phyloP scores from a whole-genome alignment of 148 eudicot genomes.

The Vaccinium corymbosum region DNA sequence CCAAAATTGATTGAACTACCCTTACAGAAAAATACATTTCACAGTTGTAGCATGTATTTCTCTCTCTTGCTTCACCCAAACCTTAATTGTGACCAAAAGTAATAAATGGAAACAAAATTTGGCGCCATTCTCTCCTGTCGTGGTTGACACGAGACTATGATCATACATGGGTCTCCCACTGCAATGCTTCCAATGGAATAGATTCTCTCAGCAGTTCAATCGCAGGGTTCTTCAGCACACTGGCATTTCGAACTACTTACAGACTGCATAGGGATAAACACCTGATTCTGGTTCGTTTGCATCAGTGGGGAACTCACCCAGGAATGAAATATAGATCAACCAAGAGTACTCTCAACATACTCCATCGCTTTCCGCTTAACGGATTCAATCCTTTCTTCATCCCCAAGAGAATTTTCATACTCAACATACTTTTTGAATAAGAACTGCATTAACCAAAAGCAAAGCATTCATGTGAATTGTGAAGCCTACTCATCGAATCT shows the following conservation, averaged over 20 bases:
- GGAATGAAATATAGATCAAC: constrained; percentile 15
- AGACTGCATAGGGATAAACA: neutral
- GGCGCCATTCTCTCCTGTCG: neutral
- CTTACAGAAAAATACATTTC: neutral
- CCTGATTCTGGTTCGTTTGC: neutral
- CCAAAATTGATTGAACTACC: neutral
- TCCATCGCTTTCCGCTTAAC: constrained; percentile 67
- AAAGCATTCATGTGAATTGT: neutral
- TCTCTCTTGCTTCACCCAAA: neutral
- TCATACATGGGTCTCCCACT: neutral
- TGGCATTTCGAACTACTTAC: neutral
- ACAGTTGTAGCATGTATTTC: neutral
- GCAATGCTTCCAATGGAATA: neutral
- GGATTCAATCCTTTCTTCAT: constrained; percentile 55
- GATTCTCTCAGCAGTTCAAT: neutral
- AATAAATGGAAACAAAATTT: neutral
- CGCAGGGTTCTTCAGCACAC: neutral
- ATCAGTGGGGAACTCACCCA: neutral
- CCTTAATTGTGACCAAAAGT: neutral
- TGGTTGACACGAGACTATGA: neutral
- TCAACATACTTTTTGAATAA: constrained; percentile 78
- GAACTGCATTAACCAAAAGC: constrained; percentile 42
- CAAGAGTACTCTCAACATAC: constrained; percentile 40
- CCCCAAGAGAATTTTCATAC: constrained; percentile 67
- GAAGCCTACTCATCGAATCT: constrained; percentile 6